Percentiles rank a stretch among this genome's conserved stretches.
phyloP scores from a whole-genome alignment of 208 protist species.

The Wallacemonas collosoma region DNA sequence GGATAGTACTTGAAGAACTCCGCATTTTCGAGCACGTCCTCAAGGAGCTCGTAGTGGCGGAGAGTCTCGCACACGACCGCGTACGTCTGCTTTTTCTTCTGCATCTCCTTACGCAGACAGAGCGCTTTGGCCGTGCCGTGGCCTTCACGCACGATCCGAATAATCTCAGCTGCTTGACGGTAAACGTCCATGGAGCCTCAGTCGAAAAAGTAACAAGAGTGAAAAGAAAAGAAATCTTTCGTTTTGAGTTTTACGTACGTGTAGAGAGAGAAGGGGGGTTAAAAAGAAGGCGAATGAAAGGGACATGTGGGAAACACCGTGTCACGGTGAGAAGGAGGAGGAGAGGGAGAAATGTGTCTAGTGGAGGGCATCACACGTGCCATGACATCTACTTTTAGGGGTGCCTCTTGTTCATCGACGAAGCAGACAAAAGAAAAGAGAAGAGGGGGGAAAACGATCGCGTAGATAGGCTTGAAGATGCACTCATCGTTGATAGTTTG shows the following conservation, averaged over 20 bases:
- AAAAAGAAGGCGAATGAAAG: too few species aligned
- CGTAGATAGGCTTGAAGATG: too few species aligned
- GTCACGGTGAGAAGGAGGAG: background rate
- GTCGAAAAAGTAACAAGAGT: background rate
- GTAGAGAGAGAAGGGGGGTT: too few species aligned
- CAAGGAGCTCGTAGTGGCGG: constrained; percentile 84
- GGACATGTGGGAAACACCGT: background rate
- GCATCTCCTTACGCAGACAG: constrained; percentile 91
- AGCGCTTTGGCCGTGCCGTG: constrained; percentile 87
- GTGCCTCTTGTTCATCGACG: too few species aligned
- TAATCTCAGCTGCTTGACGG: constrained; percentile 79
- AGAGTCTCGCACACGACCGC: constrained; percentile 92
- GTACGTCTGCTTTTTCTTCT: constrained; percentile 93
- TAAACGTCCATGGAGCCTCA: constrained; percentile 83
- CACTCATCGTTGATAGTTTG: too few species aligned
- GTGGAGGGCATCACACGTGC: too few species aligned
- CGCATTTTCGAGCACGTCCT: constrained; percentile 77
- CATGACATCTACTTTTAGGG: too few species aligned
- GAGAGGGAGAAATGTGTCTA: constrained; percentile 1
- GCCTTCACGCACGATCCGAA: constrained; percentile 67
- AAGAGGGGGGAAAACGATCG: too few species aligned
- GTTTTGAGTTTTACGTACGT: background rate
- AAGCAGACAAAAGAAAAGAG: too few species aligned
- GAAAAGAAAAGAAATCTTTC: background rate
- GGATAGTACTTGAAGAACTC: constrained; percentile 90